Evolutionary conservation across 2,329 filamentous ascomycete genomes (phyloP).

Genomic region (Fusarium goolgardi): DNA sequence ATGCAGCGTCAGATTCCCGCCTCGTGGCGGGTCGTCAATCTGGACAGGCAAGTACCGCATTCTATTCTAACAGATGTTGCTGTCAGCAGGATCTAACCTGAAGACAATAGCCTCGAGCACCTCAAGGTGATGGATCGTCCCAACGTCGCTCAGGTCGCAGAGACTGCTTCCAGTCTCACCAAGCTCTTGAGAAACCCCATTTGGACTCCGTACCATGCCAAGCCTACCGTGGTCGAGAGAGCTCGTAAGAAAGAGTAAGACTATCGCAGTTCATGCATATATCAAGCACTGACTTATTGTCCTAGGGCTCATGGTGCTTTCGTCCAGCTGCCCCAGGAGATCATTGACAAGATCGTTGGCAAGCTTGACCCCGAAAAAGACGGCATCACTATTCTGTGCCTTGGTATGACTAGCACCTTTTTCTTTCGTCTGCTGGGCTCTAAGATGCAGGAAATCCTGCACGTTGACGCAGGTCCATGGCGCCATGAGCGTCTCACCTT

Average conservation of each 20-base stretch:
- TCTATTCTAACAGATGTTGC: too few relatives aligned
- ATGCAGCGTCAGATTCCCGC: not conserved
- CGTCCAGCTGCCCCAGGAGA: constrained; percentile 9
- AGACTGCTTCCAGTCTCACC: constrained; percentile 6
- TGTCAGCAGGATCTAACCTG: not conserved
- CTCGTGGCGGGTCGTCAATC: not conserved
- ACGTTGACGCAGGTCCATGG: constrained; percentile 7
- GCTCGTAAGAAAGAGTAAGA: constrained; percentile 17
- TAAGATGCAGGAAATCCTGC: constrained; percentile 2
- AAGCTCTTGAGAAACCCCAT: not conserved
- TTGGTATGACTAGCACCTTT: constrained; percentile 17
- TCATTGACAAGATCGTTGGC: constrained; percentile 10
- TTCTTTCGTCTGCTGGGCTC: constrained; percentile 17
- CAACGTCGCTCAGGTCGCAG: not conserved
- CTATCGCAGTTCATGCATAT: not conserved
- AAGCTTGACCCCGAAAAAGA: not conserved
- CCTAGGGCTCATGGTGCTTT: not conserved
- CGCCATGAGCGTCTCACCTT: constrained; percentile 9
- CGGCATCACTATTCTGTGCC: not conserved
- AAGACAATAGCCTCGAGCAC: not conserved
- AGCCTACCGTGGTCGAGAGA: not conserved
- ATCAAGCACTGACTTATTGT: not conserved
- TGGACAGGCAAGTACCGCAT: not conserved
- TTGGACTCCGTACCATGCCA: constrained; percentile 8
- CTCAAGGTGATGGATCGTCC: not conserved